Conservation (phyloP, 2,329 filamentous ascomycete species). For the Aureobasidium sp. region DNA sequence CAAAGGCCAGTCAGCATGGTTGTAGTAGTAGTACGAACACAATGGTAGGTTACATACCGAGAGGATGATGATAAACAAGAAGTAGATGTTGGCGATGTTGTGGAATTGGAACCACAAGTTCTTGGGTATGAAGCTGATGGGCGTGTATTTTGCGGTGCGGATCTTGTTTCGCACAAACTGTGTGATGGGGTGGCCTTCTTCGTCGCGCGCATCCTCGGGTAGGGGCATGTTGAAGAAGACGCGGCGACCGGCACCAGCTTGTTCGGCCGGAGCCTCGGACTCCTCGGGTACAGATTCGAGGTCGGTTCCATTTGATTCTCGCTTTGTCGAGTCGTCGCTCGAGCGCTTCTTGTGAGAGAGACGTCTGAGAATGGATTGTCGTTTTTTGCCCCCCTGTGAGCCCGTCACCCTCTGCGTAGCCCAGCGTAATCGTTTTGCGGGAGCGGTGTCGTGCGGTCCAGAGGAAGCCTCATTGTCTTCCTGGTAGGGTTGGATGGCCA, state of each 20-base stretch:
- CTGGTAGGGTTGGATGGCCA: constrained; percentile 19
- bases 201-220: constrained; percentile 65
- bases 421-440: constrained; percentile 74
- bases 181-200: constrained; percentile 64
- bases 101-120: constrained; percentile 98
- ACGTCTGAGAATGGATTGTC: constrained; percentile 72
- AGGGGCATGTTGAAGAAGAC: constrained; percentile 84
- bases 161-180: constrained; percentile 90
- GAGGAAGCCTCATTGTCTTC: constrained; percentile 44
- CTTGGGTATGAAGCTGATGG: constrained; percentile 89
- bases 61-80: constrained; percentile 91
- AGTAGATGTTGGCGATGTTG: constrained; percentile 97
- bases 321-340: constrained; percentile 30
- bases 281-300: constrained; percentile 36
- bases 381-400: constrained; percentile 68
- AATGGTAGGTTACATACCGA: constrained; percentile 58
- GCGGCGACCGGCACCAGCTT: constrained; percentile 41
- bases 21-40: not conserved
- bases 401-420: constrained; percentile 82
- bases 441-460: constrained; percentile 42
- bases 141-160: constrained; percentile 93
- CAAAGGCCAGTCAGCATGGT: constrained; percentile 17
- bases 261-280: constrained; percentile 29
- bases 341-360: constrained; percentile 23
- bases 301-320: constrained; percentile 31